Evolutionary conservation across 169 alveolate genomes (phyloP).

Genomic region (Babesia ovata): DNA sequence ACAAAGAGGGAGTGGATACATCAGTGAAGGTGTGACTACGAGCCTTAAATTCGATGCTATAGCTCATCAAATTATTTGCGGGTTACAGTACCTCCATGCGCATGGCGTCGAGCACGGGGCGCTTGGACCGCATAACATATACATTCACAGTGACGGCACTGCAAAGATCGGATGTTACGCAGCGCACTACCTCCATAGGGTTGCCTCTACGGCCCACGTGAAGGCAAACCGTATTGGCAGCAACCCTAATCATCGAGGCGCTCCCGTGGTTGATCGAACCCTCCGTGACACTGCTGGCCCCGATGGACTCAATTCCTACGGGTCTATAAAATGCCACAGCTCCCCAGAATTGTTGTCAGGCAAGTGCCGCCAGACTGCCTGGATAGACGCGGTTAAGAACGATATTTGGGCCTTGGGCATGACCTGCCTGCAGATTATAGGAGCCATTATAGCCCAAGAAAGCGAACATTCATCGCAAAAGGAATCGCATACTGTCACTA

Average conservation of each 20-base stretch:
- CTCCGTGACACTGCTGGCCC: background rate
- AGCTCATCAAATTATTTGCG: slow-evolving; percentile 39
- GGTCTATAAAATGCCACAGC: background rate
- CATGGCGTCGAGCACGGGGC: slow-evolving; percentile 59
- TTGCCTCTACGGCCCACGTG: background rate
- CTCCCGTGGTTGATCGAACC: background rate
- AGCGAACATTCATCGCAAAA: background rate
- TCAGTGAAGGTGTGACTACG: background rate
- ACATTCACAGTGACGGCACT: slow-evolving; percentile 32
- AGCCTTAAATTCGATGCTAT: slow-evolving; percentile 13
- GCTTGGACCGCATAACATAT: slow-evolving; percentile 31
- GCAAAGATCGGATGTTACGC: slow-evolving; percentile 66
- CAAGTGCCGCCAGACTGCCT: background rate
- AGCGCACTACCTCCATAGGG: slow-evolving; percentile 3
- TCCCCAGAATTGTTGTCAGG: slow-evolving; percentile 34
- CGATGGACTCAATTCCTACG: background rate
- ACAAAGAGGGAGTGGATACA: background rate
- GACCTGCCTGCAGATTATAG: slow-evolving; percentile 16
- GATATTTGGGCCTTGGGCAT: slow-evolving; percentile 66
- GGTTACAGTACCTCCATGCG: slow-evolving; percentile 55
- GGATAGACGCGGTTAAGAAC: slow-evolving; percentile 14
- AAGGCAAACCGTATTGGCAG: background rate
- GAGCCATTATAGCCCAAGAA: background rate
- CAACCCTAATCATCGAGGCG: background rate
- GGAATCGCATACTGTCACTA: too few species aligned